phyloP scores from a whole-genome alignment of 2,329 filamentous ascomycete genomes.

The Ophiostoma triangulosporum region DNA sequence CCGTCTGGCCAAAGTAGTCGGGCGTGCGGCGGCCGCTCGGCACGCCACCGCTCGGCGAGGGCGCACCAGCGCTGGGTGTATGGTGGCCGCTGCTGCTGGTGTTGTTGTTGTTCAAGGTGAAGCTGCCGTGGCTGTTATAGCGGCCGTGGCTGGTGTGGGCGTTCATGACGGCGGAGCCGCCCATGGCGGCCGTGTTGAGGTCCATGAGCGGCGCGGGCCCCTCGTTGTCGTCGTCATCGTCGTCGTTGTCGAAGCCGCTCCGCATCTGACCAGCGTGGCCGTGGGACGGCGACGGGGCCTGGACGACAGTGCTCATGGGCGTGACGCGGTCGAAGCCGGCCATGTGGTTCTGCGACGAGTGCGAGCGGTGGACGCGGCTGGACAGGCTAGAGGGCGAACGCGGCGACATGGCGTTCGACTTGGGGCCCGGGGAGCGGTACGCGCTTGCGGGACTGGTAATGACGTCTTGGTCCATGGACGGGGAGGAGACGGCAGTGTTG shows the following conservation, averaged over 20 bases:
- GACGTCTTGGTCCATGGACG: slow-evolving; percentile 22
- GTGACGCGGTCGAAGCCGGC: background rate
- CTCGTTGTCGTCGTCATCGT: background rate
- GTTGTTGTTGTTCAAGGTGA: background rate
- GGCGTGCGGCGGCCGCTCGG: slow-evolving; percentile 31
- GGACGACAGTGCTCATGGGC: background rate
- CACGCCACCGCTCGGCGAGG: slow-evolving; percentile 14
- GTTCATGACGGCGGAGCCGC: background rate
- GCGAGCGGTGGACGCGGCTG: background rate
- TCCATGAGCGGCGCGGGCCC: background rate
- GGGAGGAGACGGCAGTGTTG: background rate
- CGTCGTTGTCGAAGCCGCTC: background rate
- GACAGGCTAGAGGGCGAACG: background rate
- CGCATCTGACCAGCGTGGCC: background rate
- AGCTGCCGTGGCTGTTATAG: slow-evolving; percentile 7
- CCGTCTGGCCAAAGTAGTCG: slow-evolving; percentile 43
- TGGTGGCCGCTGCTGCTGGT: background rate
- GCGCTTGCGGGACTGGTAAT: slow-evolving; percentile 28
- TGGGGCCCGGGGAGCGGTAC: background rate
- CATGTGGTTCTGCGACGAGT: background rate
- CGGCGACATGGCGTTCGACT: background rate
- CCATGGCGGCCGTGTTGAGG: slow-evolving; percentile 2
- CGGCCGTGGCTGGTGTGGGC: background rate
- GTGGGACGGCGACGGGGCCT: background rate
- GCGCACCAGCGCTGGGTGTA: background rate